phyloP scores from a whole-genome alignment of 176 grass and related monocot species.

The Juncus effusus region DNA sequence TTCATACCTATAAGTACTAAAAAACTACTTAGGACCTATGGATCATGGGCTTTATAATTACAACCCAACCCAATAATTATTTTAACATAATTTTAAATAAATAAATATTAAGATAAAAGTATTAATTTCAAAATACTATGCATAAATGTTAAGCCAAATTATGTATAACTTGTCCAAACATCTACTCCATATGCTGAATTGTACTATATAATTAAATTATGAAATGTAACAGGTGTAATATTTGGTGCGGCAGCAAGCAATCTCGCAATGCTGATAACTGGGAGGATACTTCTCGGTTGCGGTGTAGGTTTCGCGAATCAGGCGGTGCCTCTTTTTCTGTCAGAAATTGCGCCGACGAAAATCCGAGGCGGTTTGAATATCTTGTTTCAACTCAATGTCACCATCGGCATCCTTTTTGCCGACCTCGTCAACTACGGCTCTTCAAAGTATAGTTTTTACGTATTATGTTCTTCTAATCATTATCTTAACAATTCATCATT shows the following conservation, averaged over 20 bases:
- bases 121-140: too few species aligned
- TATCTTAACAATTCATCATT: neutral
- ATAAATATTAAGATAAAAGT: too few species aligned
- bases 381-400: conserved; percentile 83
- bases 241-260: conserved; percentile 53
- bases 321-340: conserved; percentile 72
- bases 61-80: too few species aligned
- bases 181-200: too few species aligned
- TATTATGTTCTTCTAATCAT: neutral
- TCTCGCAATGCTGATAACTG: conserved; percentile 62
- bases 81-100: too few species aligned
- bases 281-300: conserved; percentile 68
- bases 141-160: too few species aligned
- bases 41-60: too few species aligned
- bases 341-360: conserved; percentile 65
- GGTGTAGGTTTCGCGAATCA: conserved; percentile 79
- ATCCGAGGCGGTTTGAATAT: conserved; percentile 73
- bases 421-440: conserved; percentile 65
- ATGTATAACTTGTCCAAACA: too few species aligned
- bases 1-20: too few species aligned
- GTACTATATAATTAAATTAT: too few species aligned
- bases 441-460: conserved; percentile 15
- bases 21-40: too few species aligned
- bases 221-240: conserved; percentile 44
- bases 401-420: conserved; percentile 79